These are phyloP conservation scores for Heritiera littoralis DNA, from an alignment of 345 rosid species.

Conservation along the genomic window DNA sequence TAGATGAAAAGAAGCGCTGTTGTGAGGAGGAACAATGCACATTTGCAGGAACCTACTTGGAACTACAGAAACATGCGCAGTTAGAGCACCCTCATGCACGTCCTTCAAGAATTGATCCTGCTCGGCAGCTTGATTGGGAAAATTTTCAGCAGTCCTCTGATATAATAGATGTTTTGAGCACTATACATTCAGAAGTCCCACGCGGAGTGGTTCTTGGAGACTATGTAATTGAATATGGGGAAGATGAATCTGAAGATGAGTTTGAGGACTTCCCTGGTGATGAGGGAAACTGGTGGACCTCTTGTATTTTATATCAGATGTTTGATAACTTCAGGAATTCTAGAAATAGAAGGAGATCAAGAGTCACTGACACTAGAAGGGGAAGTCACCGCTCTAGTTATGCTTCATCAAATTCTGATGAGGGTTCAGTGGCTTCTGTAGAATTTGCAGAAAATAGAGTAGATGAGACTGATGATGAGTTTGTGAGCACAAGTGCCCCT, in stretches of 20 bases:
- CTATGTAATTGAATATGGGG: constrained; percentile 95
- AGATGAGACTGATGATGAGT: constrained; percentile 87
- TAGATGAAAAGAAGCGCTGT: constrained; percentile 54
- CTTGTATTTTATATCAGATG: constrained; percentile 85
- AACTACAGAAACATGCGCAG: constrained; percentile 71
- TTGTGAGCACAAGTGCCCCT: constrained; percentile 48
- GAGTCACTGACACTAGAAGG: constrained; percentile 71
- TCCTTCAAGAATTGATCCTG: constrained; percentile 89
- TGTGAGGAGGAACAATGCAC: constrained; percentile 75
- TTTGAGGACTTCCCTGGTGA: constrained; percentile 78
- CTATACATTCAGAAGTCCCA: constrained; percentile 95
- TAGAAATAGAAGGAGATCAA: constrained; percentile 82
- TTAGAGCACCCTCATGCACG: constrained; percentile 83
- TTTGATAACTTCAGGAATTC: constrained; percentile 87
- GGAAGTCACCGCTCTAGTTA: constrained; percentile 67
- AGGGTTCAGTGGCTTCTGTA: constrained; percentile 81
- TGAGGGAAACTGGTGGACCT: constrained; percentile 94
- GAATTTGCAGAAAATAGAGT: constrained; percentile 76
- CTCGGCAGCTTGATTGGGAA: constrained; percentile 91
- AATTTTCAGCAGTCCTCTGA: constrained; percentile 98
- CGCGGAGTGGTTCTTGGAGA: constrained; percentile 95
- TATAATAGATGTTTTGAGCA: constrained; percentile 90
- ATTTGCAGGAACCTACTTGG: constrained; percentile 64
- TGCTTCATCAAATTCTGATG: constrained; percentile 82
- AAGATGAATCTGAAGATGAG: constrained; percentile 84